Conservation (phyloP, 208 protist species). For the Crithidia brevicula region DNA sequence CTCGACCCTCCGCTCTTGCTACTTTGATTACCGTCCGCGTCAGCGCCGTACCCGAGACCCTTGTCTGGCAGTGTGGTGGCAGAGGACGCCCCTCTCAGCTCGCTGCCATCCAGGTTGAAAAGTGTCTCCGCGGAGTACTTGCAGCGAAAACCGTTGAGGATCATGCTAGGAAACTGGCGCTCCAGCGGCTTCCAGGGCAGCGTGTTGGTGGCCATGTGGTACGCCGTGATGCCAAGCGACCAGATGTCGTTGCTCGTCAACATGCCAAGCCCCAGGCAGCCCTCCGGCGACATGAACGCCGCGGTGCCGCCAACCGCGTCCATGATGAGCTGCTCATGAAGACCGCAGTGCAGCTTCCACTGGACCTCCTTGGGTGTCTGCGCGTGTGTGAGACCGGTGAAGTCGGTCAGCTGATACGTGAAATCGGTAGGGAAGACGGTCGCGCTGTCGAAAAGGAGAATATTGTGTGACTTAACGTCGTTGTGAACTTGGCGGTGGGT, state of each 20-base stretch:
- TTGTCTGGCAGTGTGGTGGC: background rate
- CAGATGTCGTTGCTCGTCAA: conserved; percentile 77
- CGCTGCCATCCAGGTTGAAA: conserved; percentile 5
- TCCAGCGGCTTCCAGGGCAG: conserved; percentile 77
- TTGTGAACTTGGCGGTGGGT: conserved; percentile 63
- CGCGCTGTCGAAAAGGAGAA: conserved; percentile 53
- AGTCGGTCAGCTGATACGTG: conserved; percentile 70
- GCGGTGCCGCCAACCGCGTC: conserved; percentile 49
- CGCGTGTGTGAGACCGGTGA: conserved; percentile 28
- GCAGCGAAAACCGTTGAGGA: conserved; percentile 56
- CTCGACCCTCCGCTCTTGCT: background rate
- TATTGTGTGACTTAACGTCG: conserved; percentile 88
- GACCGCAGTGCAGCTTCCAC: background rate
- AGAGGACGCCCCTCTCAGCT: background rate
- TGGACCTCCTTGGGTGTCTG: conserved; percentile 9
- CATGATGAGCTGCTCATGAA: background rate
- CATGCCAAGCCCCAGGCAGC: conserved; percentile 58
- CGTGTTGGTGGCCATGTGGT: conserved; percentile 68
- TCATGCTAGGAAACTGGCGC: conserved; percentile 60
- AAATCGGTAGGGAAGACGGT: conserved; percentile 12
- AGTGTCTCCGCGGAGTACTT: conserved; percentile 42
- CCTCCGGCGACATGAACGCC: conserved; percentile 83
- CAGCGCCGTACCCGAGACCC: background rate
- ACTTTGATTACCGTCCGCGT: background rate
- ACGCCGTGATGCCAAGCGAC: conserved; percentile 80